Percentiles rank a stretch among this genome's conserved stretches.
These are phyloP conservation scores for Hypoxylon sp. DNA, from an alignment of 2,329 filamentous ascomycete species.

Conservation along the genomic window DNA sequence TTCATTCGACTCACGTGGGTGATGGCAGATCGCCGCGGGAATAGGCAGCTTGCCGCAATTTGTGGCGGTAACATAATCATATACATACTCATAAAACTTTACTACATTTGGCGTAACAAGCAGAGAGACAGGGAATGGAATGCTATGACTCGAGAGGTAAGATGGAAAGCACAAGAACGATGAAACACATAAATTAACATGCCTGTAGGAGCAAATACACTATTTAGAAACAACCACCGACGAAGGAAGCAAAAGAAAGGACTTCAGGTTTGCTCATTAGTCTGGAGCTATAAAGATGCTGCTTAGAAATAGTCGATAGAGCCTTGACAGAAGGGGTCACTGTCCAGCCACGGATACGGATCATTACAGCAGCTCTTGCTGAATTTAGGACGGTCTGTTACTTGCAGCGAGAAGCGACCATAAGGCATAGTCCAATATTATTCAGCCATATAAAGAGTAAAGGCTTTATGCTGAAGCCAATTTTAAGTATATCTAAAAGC, in stretches of 20 bases:
- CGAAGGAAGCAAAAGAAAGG: slow-evolving; percentile 46
- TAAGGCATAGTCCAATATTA: background rate
- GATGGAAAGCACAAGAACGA: background rate
- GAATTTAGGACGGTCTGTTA: background rate
- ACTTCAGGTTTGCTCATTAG: slow-evolving; percentile 49
- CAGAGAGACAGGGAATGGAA: slow-evolving; percentile 44
- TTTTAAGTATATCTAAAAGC: background rate
- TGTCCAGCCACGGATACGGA: background rate
- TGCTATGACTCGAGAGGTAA: slow-evolving; percentile 44
- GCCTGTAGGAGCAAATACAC: slow-evolving; percentile 37
- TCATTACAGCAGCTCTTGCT: background rate
- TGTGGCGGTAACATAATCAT: slow-evolving; percentile 53
- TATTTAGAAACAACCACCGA: slow-evolving; percentile 48
- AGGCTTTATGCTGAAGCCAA: background rate
- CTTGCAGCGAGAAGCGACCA: background rate
- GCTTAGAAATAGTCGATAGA: background rate
- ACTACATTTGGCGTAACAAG: slow-evolving; percentile 60
- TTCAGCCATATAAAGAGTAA: background rate
- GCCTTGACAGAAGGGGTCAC: background rate
- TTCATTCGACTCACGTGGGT: slow-evolving; percentile 4
- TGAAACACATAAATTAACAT: slow-evolving; percentile 3
- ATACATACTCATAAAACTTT: slow-evolving; percentile 57
- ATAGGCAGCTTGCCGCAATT: slow-evolving; percentile 55
- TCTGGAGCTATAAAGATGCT: background rate
- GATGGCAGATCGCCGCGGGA: slow-evolving; percentile 57